A percentile compares a stretch with the other conserved stretches of the same genome.
Conservation (phyloP, 805 yeast genomes). For the Saccharomycopsis amapae region DNA sequence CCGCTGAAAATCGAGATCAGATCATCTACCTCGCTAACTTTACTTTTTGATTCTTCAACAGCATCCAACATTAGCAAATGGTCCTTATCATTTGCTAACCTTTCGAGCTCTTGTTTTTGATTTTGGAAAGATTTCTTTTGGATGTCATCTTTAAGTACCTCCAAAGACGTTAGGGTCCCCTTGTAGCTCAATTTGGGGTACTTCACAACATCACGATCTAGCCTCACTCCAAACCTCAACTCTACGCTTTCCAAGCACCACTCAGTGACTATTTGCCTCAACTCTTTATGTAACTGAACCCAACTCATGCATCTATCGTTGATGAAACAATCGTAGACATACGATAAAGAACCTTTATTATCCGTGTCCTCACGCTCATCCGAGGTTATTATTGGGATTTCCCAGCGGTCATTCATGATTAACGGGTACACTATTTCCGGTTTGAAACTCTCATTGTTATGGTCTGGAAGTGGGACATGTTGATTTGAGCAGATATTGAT, state of each 20-base stretch:
- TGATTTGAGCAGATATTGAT: slow-evolving; percentile 67
- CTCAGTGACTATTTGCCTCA: slow-evolving; percentile 62
- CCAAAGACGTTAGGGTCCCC: slow-evolving; percentile 39
- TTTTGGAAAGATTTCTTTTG: slow-evolving; percentile 32
- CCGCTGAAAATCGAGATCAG: slow-evolving; percentile 22
- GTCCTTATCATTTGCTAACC: slow-evolving; percentile 28
- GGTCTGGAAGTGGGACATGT: slow-evolving; percentile 57
- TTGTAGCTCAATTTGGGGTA: slow-evolving; percentile 69
- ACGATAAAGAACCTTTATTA: slow-evolving; percentile 58
- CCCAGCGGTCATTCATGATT: slow-evolving; percentile 72
- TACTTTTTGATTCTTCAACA: slow-evolving; percentile 16
- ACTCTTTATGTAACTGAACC: slow-evolving; percentile 50
- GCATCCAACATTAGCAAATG: slow-evolving; percentile 24
- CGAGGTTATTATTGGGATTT: slow-evolving; percentile 72
- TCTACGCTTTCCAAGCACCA: slow-evolving; percentile 84
- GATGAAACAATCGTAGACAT: slow-evolving; percentile 75
- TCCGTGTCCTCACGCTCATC: slow-evolving; percentile 48
- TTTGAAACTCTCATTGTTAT: slow-evolving; percentile 33
- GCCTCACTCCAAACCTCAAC: slow-evolving; percentile 36
- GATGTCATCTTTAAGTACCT: slow-evolving; percentile 39
- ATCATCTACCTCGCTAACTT: background rate
- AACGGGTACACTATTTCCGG: slow-evolving; percentile 54
- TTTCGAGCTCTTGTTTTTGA: slow-evolving; percentile 29
- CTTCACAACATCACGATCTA: slow-evolving; percentile 54
- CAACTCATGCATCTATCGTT: slow-evolving; percentile 56